These are phyloP conservation scores for Jatropha curcas DNA, from an alignment of 345 rosid species.

Conservation along the genomic window DNA sequence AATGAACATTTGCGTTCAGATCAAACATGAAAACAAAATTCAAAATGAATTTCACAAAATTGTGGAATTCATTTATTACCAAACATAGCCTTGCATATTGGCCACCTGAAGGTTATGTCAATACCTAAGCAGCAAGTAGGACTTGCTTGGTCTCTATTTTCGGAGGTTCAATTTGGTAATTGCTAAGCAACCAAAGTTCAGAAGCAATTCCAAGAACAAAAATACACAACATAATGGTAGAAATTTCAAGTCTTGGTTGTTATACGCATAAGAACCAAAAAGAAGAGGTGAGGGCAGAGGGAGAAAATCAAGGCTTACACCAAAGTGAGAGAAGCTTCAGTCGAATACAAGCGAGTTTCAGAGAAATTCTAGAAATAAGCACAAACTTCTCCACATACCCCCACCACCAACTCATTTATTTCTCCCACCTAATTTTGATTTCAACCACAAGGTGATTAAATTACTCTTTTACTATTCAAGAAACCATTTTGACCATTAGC, in stretches of 20 bases:
- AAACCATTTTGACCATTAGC: not conserved
- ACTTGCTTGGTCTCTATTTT: not conserved
- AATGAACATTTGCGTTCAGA: too few species aligned
- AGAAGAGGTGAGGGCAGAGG: not conserved
- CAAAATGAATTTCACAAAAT: too few species aligned
- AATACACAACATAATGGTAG: not conserved
- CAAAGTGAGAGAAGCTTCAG: not conserved
- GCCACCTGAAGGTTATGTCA: not conserved
- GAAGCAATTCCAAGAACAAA: not conserved
- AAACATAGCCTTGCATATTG: too few species aligned
- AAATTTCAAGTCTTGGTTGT: not conserved
- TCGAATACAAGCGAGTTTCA: not conserved
- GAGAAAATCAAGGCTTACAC: not conserved
- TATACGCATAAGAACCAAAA: not conserved
- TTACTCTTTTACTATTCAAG: not conserved
- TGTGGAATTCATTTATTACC: too few species aligned
- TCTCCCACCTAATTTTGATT: not conserved
- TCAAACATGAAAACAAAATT: too few species aligned
- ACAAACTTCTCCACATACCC: too few species aligned
- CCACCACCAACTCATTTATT: too few species aligned
- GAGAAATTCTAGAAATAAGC: not conserved
- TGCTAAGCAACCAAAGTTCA: not conserved
- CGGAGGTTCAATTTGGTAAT: not conserved
- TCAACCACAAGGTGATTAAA: not conserved
- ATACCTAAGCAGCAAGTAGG: not conserved